Percentiles rank a stretch among this genome's conserved stretches.
Conservation (phyloP, 306 rosid genomes). For the Canavalia ensiformis region DNA sequence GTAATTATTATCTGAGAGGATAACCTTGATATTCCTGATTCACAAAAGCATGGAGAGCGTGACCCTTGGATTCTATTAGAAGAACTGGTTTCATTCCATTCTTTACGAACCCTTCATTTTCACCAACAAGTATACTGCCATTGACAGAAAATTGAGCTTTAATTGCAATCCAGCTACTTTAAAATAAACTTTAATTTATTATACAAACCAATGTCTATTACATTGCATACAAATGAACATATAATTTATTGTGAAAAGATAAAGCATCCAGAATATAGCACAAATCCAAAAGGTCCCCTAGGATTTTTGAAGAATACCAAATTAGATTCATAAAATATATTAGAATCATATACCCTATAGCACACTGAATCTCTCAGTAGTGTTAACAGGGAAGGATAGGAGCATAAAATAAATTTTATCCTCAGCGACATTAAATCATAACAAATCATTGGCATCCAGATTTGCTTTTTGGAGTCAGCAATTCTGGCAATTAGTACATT, state of each 20-base stretch:
- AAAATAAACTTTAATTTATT: slow-evolving; percentile 16
- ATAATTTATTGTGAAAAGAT: background rate
- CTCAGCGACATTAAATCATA: background rate
- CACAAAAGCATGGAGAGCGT: slow-evolving; percentile 91
- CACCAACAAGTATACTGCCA: slow-evolving; percentile 74
- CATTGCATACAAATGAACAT: slow-evolving; percentile 4
- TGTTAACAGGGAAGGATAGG: background rate
- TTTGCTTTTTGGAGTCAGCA: background rate
- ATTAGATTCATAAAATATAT: background rate
- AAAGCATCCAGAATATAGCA: background rate
- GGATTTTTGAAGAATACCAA: slow-evolving; percentile 12
- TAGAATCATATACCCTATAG: slow-evolving; percentile 2
- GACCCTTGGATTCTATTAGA: slow-evolving; percentile 83
- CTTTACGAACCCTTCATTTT: slow-evolving; percentile 75
- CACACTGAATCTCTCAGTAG: background rate
- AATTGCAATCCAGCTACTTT: slow-evolving; percentile 13
- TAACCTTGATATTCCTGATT: slow-evolving; percentile 84
- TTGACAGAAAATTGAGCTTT: slow-evolving; percentile 43
- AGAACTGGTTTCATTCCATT: slow-evolving; percentile 81
- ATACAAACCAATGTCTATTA: slow-evolving; percentile 15
- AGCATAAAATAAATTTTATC: background rate
- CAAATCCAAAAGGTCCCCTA: background rate
- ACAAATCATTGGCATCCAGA: background rate
- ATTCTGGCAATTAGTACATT: background rate
- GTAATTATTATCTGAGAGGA: slow-evolving; percentile 31